phyloP scores from a whole-genome alignment of 768 basidiomycete species.

The Lentinula lateritia region DNA sequence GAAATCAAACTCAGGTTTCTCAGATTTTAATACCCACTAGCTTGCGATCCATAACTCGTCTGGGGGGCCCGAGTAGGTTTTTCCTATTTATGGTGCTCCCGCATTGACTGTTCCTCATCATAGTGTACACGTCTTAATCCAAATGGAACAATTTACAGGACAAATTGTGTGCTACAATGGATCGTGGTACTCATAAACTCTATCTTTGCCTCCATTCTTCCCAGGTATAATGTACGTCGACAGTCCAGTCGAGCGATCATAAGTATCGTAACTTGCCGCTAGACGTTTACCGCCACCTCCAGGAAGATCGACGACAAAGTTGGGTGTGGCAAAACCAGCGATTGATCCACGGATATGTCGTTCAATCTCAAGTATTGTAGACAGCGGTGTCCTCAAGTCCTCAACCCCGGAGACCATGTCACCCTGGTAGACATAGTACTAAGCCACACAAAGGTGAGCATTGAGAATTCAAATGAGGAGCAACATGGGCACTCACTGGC shows the following conservation, averaged over 20 bases:
- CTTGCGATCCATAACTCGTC: no score
- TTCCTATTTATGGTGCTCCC: no score
- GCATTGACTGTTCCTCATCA: no score
- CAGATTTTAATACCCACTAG: no score
- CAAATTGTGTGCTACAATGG: background rate
- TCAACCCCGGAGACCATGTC: constrained; percentile 17
- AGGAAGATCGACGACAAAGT: constrained; percentile 16
- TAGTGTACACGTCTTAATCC: no score
- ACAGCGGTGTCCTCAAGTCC: constrained; percentile 15
- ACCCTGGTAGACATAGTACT: constrained; percentile 18
- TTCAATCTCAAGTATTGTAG: constrained; percentile 14
- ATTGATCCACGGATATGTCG: constrained; percentile 14
- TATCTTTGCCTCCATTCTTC: background rate
- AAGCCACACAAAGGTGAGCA: background rate
- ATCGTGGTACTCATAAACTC: background rate
- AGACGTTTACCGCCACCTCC: constrained; percentile 16
- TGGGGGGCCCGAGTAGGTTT: no score
- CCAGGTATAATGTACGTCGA: background rate
- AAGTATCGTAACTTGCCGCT: constrained; percentile 11
- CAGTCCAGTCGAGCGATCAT: constrained; percentile 10
- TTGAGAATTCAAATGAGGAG: background rate
- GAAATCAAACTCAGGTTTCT: no score
- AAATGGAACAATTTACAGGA: no score
- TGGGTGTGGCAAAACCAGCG: constrained; percentile 13
- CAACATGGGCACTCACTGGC: background rate